Percentiles rank a stretch among this genome's conserved stretches.
phyloP scores from a whole-genome alignment of 2,329 filamentous ascomycete species.

The Paramyrothecium sp. region DNA sequence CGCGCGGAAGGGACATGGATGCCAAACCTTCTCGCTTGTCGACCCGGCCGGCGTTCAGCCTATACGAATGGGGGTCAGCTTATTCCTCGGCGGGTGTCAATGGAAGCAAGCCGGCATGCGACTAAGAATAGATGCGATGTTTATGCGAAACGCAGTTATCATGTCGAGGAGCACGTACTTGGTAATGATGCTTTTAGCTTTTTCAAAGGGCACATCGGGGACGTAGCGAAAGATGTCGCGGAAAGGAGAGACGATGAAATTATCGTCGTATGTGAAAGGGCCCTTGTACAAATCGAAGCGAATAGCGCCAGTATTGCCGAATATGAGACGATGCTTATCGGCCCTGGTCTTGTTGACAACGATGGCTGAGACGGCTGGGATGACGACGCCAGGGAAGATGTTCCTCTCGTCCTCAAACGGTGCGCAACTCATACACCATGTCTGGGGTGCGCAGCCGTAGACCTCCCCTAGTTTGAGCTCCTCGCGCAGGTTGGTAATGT shows the following conservation, averaged over 20 bases:
- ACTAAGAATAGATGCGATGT: background rate
- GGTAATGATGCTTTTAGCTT: slow-evolving; percentile 33
- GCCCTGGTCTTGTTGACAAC: slow-evolving; percentile 52
- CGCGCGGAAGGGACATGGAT: slow-evolving; percentile 32
- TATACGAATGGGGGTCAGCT: slow-evolving; percentile 1
- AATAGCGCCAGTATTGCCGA: slow-evolving; percentile 60
- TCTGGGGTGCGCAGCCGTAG: slow-evolving; percentile 59
- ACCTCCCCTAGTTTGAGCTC: slow-evolving; percentile 54
- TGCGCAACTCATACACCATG: slow-evolving; percentile 57
- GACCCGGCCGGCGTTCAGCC: slow-evolving; percentile 40
- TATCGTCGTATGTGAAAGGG: slow-evolving; percentile 54
- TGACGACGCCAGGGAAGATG: slow-evolving; percentile 50
- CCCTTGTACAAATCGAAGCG: slow-evolving; percentile 63
- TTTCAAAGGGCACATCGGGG: slow-evolving; percentile 46
- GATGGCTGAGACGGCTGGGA: slow-evolving; percentile 46
- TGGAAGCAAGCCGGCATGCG: background rate
- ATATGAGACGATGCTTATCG: slow-evolving; percentile 51
- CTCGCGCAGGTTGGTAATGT: slow-evolving; percentile 49
- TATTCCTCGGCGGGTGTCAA: background rate
- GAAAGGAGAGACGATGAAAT: slow-evolving; percentile 57
- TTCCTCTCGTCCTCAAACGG: slow-evolving; percentile 50
- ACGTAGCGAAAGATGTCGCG: slow-evolving; percentile 52
- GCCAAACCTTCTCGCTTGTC: slow-evolving; percentile 33
- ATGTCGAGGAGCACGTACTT: slow-evolving; percentile 13
- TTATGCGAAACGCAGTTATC: background rate